Evolutionary conservation across 768 basidiomycete genomes (phyloP), one percentile per base, ranked within the genome.

Genomic region (Phylloporus sp.): DNA sequence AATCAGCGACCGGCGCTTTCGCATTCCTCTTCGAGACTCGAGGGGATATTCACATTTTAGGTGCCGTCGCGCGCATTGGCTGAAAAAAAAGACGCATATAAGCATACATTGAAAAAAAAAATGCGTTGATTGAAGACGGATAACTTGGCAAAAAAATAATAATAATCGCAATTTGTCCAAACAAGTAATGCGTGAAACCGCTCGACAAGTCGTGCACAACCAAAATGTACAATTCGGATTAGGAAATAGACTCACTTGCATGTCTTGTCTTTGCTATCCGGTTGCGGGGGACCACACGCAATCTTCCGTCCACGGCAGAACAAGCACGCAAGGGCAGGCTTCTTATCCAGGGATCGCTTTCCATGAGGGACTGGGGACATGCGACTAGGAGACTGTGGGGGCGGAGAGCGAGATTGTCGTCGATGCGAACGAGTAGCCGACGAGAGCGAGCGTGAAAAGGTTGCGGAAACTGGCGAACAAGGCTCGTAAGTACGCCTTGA

Each of bases 251-350:
- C 82, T 72, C 54, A 82, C 82, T 82, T 82, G 81, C 82, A 84
- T 0, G 80, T 78, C 50, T 72, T 72, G 51, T 79, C 77, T 39
- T 69, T 67, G 52, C 75, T 78, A 9, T 73, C 76, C 1, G 75
- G 71, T 11, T 71, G 54, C 3, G 81, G 79, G 10, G 81, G 76
- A 0, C 82, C 82, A 49, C 82, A 84, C 9, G 82, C 82, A 40
- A 84, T 84, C 66, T 84, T 84, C 33, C 82, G 70, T 6, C 80
- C 80, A 32, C 82, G 71, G 57, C 82, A 84, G 56, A 84, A 84
- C 6, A 81, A 66, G 52, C 82, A 83, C 1, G 82, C 82, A 2
- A 83, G 68, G 3, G 77, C 72, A 14, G 82, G 82, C 51, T 82
- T 83, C 67, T 78, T 79, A 43, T 70, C 67, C 21, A 64, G 34